Percentiles rank a stretch among this genome's conserved stretches.
phyloP scores from a whole-genome alignment of 805 yeast species.

The Komagataella ulmi region DNA sequence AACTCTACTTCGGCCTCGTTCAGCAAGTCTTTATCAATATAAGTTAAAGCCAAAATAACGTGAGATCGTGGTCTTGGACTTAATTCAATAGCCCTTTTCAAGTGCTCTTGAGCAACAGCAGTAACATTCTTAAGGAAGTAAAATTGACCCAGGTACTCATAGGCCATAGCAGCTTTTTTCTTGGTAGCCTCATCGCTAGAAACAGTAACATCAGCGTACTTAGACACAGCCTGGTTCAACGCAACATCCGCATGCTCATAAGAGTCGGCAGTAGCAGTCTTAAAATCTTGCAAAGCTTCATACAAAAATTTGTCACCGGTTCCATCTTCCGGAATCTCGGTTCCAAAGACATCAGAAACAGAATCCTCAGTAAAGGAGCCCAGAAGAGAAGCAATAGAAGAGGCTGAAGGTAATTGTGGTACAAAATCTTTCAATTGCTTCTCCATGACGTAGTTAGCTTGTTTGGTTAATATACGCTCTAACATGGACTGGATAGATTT shows the following conservation, averaged over 20 bases:
- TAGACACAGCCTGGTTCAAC: slow-evolving; percentile 44
- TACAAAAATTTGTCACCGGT: slow-evolving; percentile 53
- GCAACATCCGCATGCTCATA: slow-evolving; percentile 49
- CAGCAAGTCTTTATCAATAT: slow-evolving; percentile 64
- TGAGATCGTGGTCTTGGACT: slow-evolving; percentile 73
- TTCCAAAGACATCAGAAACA: slow-evolving; percentile 32
- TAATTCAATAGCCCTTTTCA: slow-evolving; percentile 52
- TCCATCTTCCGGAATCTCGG: slow-evolving; percentile 31
- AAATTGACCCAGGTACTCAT: slow-evolving; percentile 75
- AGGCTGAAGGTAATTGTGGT: slow-evolving; percentile 63
- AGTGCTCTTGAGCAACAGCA: slow-evolving; percentile 44
- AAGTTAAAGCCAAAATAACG: slow-evolving; percentile 68
- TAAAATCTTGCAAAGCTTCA: slow-evolving; percentile 43
- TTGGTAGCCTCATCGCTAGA: slow-evolving; percentile 23
- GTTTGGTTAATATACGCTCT: slow-evolving; percentile 77
- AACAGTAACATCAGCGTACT: slow-evolving; percentile 16
- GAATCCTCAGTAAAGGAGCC: slow-evolving; percentile 62
- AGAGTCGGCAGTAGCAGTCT: slow-evolving; percentile 36
- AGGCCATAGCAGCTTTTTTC: slow-evolving; percentile 49
- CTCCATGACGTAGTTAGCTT: slow-evolving; percentile 61
- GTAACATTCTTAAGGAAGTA: slow-evolving; percentile 70
- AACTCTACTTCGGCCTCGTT: slow-evolving; percentile 54
- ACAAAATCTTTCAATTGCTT: slow-evolving; percentile 37
- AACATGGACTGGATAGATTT: slow-evolving; percentile 66
- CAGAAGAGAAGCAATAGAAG: slow-evolving; percentile 76